Base-by-base conservation (phyloP, 2,329 filamentous ascomycete genomes). In the Alternaria angustiovoidea region DNA sequence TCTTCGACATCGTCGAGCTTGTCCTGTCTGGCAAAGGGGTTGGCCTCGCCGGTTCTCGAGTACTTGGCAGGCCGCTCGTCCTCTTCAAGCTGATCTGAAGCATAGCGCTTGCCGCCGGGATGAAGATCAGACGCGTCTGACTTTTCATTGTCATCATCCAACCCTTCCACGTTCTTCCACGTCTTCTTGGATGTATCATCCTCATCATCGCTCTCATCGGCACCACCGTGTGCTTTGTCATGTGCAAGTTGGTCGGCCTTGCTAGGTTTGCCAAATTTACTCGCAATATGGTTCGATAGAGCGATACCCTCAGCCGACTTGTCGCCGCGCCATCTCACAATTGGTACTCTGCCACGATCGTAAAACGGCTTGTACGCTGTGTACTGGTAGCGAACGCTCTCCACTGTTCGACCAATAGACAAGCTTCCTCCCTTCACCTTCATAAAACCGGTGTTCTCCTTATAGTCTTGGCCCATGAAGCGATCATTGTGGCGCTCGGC, bases 321-420 rank as follows among this genome's bases (percentile, higher is more conserved):
- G 24, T 64, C 59, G 2, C 41, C 60, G 22, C 54, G 59, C 52
- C 34, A 60, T 26, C 64, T 58, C 3, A 60, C 43, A 28, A 18
- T 12, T 4, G 67, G 68, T 5, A 26, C 61, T 24, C 63, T 22
- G 1, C 72, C 72, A 1, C 38, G 16, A 9, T 75, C 65, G 53
- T 75, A 76, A 0, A 44, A 8, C 0, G 62, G 43, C 62, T 73
- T 71, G 57, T 66, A 68, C 0, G 53, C 59, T 11, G 65, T 57
- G 52, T 75, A 75, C 48, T 76, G 70, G 30, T 67, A 41, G 1
- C 69, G 55, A 3, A 75, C 65, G 51, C 68, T 71, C 62, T 76
- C 74, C 1, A 70, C 69, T 2, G 71, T 74, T 5, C 72, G 69
- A 8, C 70, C 71, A 7, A 9, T 41, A 2, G 63, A 65, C 1